Conservation (phyloP, 2,329 filamentous ascomycete species). For the Calcarisporium arbuscula region DNA sequence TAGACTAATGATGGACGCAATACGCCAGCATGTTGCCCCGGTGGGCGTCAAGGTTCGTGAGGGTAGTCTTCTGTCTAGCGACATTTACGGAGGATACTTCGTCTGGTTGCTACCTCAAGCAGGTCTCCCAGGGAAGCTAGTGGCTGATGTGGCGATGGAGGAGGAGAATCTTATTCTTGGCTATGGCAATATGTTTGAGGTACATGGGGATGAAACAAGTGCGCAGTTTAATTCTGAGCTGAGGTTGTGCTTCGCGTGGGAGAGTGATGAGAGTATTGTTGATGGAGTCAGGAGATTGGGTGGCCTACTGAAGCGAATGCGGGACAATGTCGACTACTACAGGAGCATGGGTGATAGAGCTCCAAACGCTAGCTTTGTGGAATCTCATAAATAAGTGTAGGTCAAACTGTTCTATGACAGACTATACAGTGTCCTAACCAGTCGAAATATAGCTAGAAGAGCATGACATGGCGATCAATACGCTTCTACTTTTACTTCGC, state of each 20-base stretch:
- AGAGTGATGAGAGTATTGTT: conserved; percentile 55
- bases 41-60: conserved; percentile 47
- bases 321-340: conserved; percentile 21
- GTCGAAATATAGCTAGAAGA: no score
- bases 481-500: background rate
- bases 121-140: conserved; percentile 40
- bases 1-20: conserved; percentile 47
- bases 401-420: no score
- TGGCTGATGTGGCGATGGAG: conserved; percentile 50
- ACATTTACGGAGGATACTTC: conserved; percentile 74
- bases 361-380: conserved; percentile 13
- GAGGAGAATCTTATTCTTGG: conserved; percentile 64
- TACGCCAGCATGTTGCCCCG: conserved; percentile 54
- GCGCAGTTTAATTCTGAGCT: conserved; percentile 53
- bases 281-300: conserved; percentile 63
- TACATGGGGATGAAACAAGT: conserved; percentile 47
- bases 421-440: no score
- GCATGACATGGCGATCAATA: background rate
- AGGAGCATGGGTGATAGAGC: conserved; percentile 8
- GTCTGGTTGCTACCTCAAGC: conserved; percentile 67
- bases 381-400: conserved; percentile 20
- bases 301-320: conserved; percentile 31
- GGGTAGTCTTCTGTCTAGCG: conserved; percentile 30
- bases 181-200: conserved; percentile 63
- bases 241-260: conserved; percentile 68